Conservation (phyloP, 305 asterid genomes). For the Fraxinus floribunda region DNA sequence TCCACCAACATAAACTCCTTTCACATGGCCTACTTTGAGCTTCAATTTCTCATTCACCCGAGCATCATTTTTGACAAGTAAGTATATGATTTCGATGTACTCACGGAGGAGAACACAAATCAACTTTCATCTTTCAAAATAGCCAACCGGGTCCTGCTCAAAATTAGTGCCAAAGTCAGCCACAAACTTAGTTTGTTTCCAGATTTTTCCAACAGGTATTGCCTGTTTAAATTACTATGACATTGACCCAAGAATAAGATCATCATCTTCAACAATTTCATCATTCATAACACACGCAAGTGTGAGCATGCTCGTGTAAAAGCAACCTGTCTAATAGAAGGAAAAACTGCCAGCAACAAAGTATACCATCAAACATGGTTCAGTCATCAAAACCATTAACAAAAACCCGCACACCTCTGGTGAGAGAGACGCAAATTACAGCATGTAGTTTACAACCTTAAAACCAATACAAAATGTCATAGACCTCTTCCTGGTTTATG, state of each 20-base stretch:
- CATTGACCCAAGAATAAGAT: neutral
- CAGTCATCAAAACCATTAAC: neutral
- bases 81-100: no score
- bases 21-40: no score
- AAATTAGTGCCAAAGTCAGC: no score
- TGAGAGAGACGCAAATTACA: neutral
- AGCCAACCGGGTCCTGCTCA: no score
- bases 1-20: no score
- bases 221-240: neutral
- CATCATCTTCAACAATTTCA: neutral
- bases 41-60: no score
- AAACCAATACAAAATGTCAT: neutral
- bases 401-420: neutral
- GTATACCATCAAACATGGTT: neutral
- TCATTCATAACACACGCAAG: neutral
- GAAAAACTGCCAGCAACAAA: neutral
- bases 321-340: neutral
- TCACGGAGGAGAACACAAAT: no score
- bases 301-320: neutral
- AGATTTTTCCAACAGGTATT: neutral
- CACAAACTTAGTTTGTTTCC: no score
- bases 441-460: neutral
- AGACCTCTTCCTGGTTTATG: neutral
- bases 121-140: no score
- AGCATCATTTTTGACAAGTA: no score